Base-by-base conservation (phyloP, 208 protist genomes). In the Wallacemonas sp. region DNA sequence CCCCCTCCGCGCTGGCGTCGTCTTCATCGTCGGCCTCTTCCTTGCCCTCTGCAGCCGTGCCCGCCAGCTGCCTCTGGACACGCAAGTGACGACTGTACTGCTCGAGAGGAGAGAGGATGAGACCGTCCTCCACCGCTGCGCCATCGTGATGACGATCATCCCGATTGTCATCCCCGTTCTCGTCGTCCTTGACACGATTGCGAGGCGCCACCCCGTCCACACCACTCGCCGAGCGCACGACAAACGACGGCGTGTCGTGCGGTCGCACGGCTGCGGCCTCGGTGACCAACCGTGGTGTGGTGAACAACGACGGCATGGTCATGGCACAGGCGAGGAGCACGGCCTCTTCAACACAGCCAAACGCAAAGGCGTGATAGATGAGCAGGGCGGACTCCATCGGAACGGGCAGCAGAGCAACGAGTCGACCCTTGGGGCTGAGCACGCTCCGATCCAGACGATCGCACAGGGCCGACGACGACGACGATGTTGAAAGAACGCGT, bases 301-400 rank as follows among this genome's bases (percentile, higher is more conserved):
- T 44, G 61, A 89, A 72, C 5, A 94, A 67, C 5, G 72, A 61
- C 5, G 84, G 89, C 12, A 92, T 84, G 2, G 86, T 73, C 86
- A 91, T 92, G 32, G 82, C 89, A 44, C 81, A 89, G 20, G 84
- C 89, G 29, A 92, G 48, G 28, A 94, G 67, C 23, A 94, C 14
- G 2, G 79, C 85, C n/a, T 92, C 89, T 50, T 94, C 83, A 4
- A 92, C 72, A 55, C 82, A 89, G 52, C 63, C 49, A 70, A 94
- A 92, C 55, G 81, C 78, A 2, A 89, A 41, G 18, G 72, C 82
- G 67, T 91, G 68, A 41, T 88, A 90, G 39, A 94, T 48, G 26
- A 94, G 68, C 26, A 81, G 32, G 26, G 81, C 81, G 28, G 78
- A 73, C 45, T 89, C 77, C 46, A 81, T 61, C 22, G 84, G 84